These are phyloP conservation scores for Apiotrichum sp. DNA, from an alignment of 1,284 basidiomycete species.

Conservation along the genomic window DNA sequence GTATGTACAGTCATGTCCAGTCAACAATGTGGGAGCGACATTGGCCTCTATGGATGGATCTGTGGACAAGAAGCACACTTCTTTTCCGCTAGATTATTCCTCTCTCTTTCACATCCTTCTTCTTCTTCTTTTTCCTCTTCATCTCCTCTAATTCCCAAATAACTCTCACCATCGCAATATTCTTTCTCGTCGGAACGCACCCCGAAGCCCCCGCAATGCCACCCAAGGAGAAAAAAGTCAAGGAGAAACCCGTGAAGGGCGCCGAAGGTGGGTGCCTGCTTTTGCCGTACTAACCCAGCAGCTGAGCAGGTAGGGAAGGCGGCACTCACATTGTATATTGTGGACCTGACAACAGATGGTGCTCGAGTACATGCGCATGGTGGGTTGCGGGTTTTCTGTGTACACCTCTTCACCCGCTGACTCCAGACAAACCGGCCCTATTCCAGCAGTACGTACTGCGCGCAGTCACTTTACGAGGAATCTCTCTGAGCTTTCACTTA, in stretches of 20 bases:
- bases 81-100: no score
- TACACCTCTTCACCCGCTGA: background rate
- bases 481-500: background rate
- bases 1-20: no score
- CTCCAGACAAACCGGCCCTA: constrained; percentile 37
- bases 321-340: no score
- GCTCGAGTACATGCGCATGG: constrained; percentile 39
- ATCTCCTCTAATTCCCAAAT: background rate
- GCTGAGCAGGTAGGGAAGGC: constrained; percentile 36
- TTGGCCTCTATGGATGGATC: no score
- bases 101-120: no score
- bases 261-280: constrained; percentile 37
- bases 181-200: no score
- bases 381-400: constrained; percentile 12
- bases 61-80: no score
- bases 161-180: background rate
- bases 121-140: no score
- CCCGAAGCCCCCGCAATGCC: constrained; percentile 28
- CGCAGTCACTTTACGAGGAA: no score
- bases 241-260: constrained; percentile 42
- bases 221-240: constrained; percentile 67
- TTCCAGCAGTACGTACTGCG: constrained; percentile 32
- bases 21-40: no score
- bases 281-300: constrained; percentile 6
- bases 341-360: constrained; percentile 28